Evolutionary conservation across 306 rosid genomes (phyloP), one percentile per base, ranked within the genome.

Genomic region (Aeschynomene evenia): DNA sequence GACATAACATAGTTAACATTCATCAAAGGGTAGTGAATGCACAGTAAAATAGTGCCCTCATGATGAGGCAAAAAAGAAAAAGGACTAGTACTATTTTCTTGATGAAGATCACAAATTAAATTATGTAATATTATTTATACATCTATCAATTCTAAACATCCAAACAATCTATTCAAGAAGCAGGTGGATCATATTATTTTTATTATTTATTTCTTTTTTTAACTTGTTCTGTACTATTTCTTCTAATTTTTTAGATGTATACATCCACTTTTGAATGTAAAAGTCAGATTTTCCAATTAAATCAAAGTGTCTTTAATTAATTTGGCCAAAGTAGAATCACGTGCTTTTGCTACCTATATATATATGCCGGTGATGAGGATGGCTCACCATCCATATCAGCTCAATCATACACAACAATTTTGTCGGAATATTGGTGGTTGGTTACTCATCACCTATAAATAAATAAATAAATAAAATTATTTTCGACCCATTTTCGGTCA

Each of bases 341-440:
- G 89, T 86, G 96, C 60, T 62, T 31, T 81, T n/a, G n/a, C n/a
- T n/a, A n/a, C 86, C 61, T 83, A 68, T 73, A 80, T 53, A 78
- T 81, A 74, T 64, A 63, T 73, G 80, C 39, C 42, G 73, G 66
- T 78, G 95, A 90, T 72, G 85, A 82, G 54, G 95, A 90, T 79
- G 83, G 95, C 89, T 86, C 77, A 79, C 90, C 97, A 45, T 82
- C 85, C 85, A 87, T 80, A 61, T 74, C 72, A 73, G 9, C 60
- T 84, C 69, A 83, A 86, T 84, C 80, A 81, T 70, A 21, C 71
- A 56, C 61, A 64, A 57, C 75, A 71, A 83, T 60, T 84, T 82
- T 88, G 90, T 88, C 87, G 88, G 92, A 90, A 84, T 90, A 84
- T 82, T 85, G 88, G 95, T 84, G 81, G 88, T 88, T 84, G 81